Conservation (phyloP, 148 eudicot species). For the Arctostaphylos glauca region DNA sequence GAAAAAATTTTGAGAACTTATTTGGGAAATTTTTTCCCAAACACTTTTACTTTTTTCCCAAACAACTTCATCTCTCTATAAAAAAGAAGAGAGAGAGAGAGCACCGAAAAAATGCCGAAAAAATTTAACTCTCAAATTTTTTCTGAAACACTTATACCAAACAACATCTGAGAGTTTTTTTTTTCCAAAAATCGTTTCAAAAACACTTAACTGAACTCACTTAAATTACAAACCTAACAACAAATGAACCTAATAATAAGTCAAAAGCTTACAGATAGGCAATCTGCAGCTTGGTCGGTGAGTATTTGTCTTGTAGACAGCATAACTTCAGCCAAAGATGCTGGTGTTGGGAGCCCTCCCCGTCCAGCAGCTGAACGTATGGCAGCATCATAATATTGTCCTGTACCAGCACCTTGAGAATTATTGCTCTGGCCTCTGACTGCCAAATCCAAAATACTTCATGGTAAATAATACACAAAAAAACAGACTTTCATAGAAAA, state of each 20-base stretch:
- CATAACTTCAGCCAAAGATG: slow-evolving; percentile 47
- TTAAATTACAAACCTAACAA: not conserved
- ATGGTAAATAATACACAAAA: not conserved
- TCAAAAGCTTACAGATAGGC: slow-evolving; percentile 33
- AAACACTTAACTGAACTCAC: too few relatives aligned
- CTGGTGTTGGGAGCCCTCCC: slow-evolving; percentile 43
- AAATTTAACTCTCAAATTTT: too few relatives aligned
- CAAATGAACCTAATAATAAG: not conserved
- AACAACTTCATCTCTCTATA: too few relatives aligned
- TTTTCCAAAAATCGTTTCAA: too few relatives aligned
- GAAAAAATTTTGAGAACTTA: too few relatives aligned
- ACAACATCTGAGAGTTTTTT: too few relatives aligned
- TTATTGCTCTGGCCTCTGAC: slow-evolving; percentile 33
- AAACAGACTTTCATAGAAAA: not conserved
- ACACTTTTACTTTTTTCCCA: too few relatives aligned
- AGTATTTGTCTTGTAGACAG: slow-evolving; percentile 41
- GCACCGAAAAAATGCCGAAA: too few relatives aligned
- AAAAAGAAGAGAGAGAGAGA: too few relatives aligned
- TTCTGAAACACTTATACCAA: too few relatives aligned
- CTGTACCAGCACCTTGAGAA: slow-evolving; percentile 36
- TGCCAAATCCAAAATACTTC: slow-evolving; percentile 22
- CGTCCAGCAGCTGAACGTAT: slow-evolving; percentile 28
- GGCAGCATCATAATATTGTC: slow-evolving; percentile 34
- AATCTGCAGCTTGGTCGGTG: slow-evolving; percentile 36
- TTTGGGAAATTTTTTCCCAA: too few relatives aligned